Percentiles rank a stretch among this genome's conserved stretches.
Conservation (phyloP, 2,329 filamentous ascomycete genomes). For the Trichoderma cornu-damae region DNA sequence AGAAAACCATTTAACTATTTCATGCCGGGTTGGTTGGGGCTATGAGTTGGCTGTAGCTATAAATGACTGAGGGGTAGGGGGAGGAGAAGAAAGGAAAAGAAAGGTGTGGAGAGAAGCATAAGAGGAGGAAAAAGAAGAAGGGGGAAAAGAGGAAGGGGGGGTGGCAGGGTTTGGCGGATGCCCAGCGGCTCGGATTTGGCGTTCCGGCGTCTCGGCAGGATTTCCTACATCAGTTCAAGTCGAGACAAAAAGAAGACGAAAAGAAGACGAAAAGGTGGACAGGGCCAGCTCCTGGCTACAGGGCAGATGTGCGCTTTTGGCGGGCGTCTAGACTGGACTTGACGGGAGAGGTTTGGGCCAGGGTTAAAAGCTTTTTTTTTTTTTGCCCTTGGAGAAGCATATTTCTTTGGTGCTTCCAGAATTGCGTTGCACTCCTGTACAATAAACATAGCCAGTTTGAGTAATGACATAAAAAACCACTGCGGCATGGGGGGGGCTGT, state of each 20-base stretch:
- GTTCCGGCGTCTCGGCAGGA: conserved; percentile 29
- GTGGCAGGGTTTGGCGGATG: conserved; percentile 21
- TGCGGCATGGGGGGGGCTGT: background rate
- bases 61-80: background rate
- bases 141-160: background rate
- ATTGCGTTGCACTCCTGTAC: conserved; percentile 15
- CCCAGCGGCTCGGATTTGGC: conserved; percentile 25
- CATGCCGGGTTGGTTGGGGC: background rate
- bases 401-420: conserved; percentile 6
- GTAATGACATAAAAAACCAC: conserved; percentile 8
- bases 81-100: conserved; percentile 21
- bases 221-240: conserved; percentile 20
- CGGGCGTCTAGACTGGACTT: background rate
- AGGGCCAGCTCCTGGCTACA: background rate
- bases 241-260: conserved; percentile 17
- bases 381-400: background rate
- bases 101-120: too few relatives aligned
- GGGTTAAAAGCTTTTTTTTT: conserved; percentile 11
- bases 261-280: conserved; percentile 9
- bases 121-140: conserved; percentile 13
- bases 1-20: background rate
- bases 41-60: background rate
- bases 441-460: conserved; percentile 18
- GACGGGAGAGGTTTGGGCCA: background rate
- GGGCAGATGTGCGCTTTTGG: background rate